phyloP scores from a whole-genome alignment of 2,329 filamentous ascomycete genomes.

The Paecilomyces dactylethromorphus region DNA sequence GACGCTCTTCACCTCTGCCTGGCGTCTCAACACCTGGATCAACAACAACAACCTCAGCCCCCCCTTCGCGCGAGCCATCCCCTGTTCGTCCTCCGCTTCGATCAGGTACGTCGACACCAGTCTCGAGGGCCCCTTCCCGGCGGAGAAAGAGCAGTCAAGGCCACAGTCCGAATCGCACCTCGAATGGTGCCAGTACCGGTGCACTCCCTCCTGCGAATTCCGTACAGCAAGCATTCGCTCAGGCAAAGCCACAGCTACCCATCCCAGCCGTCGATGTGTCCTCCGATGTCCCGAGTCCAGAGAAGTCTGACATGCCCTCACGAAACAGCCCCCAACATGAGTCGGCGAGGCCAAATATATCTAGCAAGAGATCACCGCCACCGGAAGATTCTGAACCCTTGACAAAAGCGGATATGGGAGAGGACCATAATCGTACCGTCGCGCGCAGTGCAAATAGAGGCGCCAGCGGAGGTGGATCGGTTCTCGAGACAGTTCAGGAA shows the following conservation, averaged over 20 bases:
- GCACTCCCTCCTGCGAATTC: conserved; percentile 47
- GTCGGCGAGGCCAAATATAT: conserved; percentile 28
- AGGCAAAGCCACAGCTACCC: conserved; percentile 58
- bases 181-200: conserved; percentile 32
- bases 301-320: conserved; percentile 50
- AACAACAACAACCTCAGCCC: conserved; percentile 37
- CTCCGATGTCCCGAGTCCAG: conserved; percentile 56
- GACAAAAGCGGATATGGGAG: conserved; percentile 36
- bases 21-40: conserved; percentile 28
- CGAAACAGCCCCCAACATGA: conserved; percentile 9
- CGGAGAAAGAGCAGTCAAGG: conserved; percentile 65
- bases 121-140: conserved; percentile 34
- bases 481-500: conserved; percentile 87
- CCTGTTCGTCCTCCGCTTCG: conserved; percentile 31
- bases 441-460: conserved; percentile 50
- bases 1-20: conserved; percentile 17
- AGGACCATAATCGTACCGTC: conserved; percentile 31
- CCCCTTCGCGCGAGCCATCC: conserved; percentile 44
- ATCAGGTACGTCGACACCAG: conserved; percentile 20
- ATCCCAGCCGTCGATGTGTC: conserved; percentile 55
- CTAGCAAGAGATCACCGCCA: conserved; percentile 22
- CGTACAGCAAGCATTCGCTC: conserved; percentile 58
- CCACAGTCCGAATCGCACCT: conserved; percentile 53
- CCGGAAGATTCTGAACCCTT: conserved; percentile 17
- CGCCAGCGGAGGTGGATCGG: conserved; percentile 53